Base-by-base conservation (phyloP, 2,329 filamentous ascomycete species). In the Phialophora verrucosa region DNA sequence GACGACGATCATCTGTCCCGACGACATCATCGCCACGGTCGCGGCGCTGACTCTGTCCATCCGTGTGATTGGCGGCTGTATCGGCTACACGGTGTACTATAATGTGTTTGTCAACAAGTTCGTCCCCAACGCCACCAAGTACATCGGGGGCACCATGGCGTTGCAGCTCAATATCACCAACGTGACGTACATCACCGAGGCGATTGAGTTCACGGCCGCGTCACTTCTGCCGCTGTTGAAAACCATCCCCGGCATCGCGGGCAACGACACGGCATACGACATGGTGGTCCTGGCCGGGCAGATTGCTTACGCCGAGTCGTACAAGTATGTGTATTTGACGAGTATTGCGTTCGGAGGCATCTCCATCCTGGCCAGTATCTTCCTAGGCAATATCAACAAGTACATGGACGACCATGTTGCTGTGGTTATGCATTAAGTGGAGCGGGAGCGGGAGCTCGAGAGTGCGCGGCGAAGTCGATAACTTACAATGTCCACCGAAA, bases 1-100 rank as follows among this genome's bases (percentile, higher is more conserved):
- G 64, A 86, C 87, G 6, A 88, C 87, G 10, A 90, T 91, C 71
- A 87, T 90, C 70, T 90, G 87, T 67, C 88, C 89, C 0, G 86
- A 89, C 78, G 79, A 91, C 62, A 81, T 91, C 5, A 91, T 91
- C 69, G 89, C 87, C 7, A 91, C 89, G 1, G 83, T 90, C 54
- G 85, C 88, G 0, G 88, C 89, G 5, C 79, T 91, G 25, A 90
- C 89, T 0, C 83, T 91, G 44, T 84, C 87, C n/a, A 86, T 91
- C 70, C 87, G 89, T 44, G 87, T 90, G 62, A 83, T 91, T 42
- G 89, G 89, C 55, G 88, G 88, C 32, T 83, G 85, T 12, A 84
- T 91, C 66, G 88, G 87, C 38, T 90, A 88, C 74, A 83, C 83
- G n/a, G 80, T 85, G 55, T 82, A 82, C 74, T 88, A 87, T 73